phyloP scores from a whole-genome alignment of 129 eudicot genomes.

The Chrysanthemum makinoi region DNA sequence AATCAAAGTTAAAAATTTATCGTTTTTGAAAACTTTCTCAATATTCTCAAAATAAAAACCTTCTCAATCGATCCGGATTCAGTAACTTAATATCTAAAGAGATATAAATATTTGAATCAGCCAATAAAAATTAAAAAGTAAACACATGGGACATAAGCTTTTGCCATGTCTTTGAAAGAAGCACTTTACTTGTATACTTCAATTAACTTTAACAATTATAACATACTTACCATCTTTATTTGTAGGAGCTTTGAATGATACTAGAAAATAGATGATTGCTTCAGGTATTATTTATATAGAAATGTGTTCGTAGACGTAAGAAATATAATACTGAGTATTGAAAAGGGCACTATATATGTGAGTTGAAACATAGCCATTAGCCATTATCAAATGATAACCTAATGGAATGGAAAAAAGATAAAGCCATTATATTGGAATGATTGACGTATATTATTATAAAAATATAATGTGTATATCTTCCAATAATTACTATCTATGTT shows the following conservation, averaged over 20 bases:
- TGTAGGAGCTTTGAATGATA: not conserved
- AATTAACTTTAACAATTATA: not conserved
- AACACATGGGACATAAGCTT: constrained; percentile 1
- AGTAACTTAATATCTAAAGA: not conserved
- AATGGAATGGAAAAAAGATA: constrained; percentile 15
- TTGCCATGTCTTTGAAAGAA: constrained; percentile 15
- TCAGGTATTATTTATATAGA: not conserved
- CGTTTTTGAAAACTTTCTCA: too few relatives aligned
- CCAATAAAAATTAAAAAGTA: not conserved
- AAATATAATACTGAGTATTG: not conserved
- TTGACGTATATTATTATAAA: constrained; percentile 22
- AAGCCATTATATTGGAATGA: constrained; percentile 35
- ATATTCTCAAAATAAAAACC: too few relatives aligned
- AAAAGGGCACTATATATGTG: constrained; percentile 8
- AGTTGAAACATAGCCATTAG: constrained; percentile 31
- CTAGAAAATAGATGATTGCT: too few relatives aligned
- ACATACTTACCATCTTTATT: not conserved
- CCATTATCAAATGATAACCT: constrained; percentile 36
- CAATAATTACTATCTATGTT: not conserved
- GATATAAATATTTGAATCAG: not conserved
- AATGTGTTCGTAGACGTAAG: too few relatives aligned
- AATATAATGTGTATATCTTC: constrained; percentile 3
- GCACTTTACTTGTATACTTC: constrained; percentile 1
- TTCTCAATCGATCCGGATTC: too few relatives aligned
- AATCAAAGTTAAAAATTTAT: too few relatives aligned